These are phyloP conservation scores for Microglena sp. DNA, from an alignment of 139 green algal genomes.

Conservation along the genomic window DNA sequence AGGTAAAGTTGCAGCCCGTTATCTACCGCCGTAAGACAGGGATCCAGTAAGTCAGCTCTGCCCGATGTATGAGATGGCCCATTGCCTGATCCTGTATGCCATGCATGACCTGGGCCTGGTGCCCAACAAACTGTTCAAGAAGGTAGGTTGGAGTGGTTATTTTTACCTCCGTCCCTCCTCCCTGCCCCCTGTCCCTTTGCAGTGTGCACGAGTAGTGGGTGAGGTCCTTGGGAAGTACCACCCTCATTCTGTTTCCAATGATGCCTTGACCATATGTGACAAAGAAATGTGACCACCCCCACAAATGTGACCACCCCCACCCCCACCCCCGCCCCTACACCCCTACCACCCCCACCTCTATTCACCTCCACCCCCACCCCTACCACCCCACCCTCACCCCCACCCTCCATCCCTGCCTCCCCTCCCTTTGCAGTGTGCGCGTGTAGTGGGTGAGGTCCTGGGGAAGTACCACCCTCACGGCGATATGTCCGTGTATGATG, in stretches of 20 bases:
- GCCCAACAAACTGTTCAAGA: slow-evolving; percentile 37
- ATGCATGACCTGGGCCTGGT: slow-evolving; percentile 90
- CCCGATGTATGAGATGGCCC: slow-evolving; percentile 98
- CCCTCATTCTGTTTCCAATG: no score
- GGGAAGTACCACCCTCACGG: slow-evolving; percentile 97
- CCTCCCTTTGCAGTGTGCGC: slow-evolving; percentile 54
- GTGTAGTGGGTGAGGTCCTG: slow-evolving; percentile 96
- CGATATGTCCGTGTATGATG: slow-evolving; percentile 87
- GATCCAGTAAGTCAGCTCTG: no score
- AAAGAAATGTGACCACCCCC: no score
- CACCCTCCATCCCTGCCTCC: background rate
- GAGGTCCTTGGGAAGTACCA: slow-evolving; percentile 96
- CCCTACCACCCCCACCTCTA: slow-evolving; percentile 3
- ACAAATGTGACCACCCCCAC: background rate
- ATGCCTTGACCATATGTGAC: no score
- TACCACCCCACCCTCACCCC: background rate
- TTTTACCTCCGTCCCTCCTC: no score
- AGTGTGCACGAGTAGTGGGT: slow-evolving; percentile 89
- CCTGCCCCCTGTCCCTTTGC: no score
- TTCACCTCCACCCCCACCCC: background rate
- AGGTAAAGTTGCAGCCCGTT: no score
- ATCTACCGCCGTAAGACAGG: background rate
- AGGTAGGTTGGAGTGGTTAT: no score
- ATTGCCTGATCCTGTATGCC: slow-evolving; percentile 86
- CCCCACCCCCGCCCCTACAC: slow-evolving; percentile 2